Evolutionary conservation across 352 stramenopile genomes (phyloP).

Genomic region (Peronosclerospora sorghi): DNA sequence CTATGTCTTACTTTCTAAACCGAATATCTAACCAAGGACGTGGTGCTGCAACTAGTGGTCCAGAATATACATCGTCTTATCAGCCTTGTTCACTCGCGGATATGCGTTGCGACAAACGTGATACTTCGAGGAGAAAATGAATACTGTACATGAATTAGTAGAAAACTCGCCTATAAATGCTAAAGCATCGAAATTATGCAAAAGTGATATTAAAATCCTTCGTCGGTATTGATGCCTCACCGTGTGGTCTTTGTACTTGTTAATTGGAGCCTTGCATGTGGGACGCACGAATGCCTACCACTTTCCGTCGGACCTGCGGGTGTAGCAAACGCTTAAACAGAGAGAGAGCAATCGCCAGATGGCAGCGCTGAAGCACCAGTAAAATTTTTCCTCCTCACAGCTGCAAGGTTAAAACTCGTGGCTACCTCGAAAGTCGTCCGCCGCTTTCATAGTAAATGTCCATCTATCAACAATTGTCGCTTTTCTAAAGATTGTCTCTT

Average conservation of each 20-base stretch:
- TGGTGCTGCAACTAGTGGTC: not conserved
- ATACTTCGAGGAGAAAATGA: constrained; percentile 8
- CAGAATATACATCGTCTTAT: too few species aligned
- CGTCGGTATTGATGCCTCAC: not conserved
- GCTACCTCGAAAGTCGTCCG: not conserved
- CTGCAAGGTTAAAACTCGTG: constrained; percentile 1
- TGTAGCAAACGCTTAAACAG: constrained; percentile 9
- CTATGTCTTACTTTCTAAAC: constrained; percentile 6
- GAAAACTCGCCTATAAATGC: too few species aligned
- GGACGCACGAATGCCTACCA: constrained; percentile 12
- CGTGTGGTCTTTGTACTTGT: constrained; percentile 3
- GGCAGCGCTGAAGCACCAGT: constrained; percentile 3
- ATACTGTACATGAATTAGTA: not conserved
- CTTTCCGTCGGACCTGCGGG: constrained; percentile 12
- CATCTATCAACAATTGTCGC: too few species aligned
- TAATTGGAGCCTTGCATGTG: constrained; percentile 9
- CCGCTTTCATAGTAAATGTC: too few species aligned
- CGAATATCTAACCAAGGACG: constrained; percentile 9
- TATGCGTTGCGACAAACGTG: constrained; percentile 3
- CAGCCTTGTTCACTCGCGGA: constrained; percentile 1
- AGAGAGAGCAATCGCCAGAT: constrained; percentile 10
- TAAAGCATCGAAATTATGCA: too few species aligned
- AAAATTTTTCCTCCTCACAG: constrained; percentile 3
- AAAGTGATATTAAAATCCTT: too few species aligned
- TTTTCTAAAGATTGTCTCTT: too few species aligned